phyloP scores from a whole-genome alignment of 208 protist genomes.

The Borovskyia barvae region DNA sequence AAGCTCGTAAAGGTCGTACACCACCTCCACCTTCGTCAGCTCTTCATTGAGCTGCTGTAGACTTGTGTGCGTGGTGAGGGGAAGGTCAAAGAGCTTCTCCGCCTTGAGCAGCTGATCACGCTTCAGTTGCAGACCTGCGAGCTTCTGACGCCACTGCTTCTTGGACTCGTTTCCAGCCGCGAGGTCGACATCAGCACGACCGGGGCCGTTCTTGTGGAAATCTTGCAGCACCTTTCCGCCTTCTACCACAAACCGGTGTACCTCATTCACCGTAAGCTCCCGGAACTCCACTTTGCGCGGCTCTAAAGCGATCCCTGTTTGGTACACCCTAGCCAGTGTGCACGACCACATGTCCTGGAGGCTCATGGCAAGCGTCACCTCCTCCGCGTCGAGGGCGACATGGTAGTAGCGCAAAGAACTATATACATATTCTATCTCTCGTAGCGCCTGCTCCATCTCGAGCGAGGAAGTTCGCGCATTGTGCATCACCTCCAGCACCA shows the following conservation, averaged over 20 bases:
- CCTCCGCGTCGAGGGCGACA: slow-evolving; percentile 78
- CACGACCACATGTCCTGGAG: slow-evolving; percentile 84
- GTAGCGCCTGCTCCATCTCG: slow-evolving; percentile 93
- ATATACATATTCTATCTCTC: slow-evolving; percentile 95
- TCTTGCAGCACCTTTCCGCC: slow-evolving; percentile 54
- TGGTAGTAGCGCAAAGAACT: slow-evolving; percentile 92
- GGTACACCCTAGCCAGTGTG: slow-evolving; percentile 75
- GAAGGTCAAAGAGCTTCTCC: slow-evolving; percentile 97
- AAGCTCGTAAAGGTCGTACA: slow-evolving; percentile 95
- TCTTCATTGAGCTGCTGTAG: slow-evolving; percentile 92
- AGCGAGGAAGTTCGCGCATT: slow-evolving; percentile 81
- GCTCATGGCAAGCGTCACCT: slow-evolving; percentile 73
- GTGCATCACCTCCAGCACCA: slow-evolving; percentile 94
- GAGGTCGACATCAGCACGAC: slow-evolving; percentile 80
- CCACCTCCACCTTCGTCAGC: slow-evolving; percentile 82
- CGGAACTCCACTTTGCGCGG: slow-evolving; percentile 94
- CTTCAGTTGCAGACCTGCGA: slow-evolving; percentile 69
- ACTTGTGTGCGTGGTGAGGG: slow-evolving; percentile 91
- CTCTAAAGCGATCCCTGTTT: slow-evolving; percentile 81
- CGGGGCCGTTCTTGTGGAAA: slow-evolving; percentile 86
- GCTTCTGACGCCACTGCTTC: slow-evolving; percentile 77
- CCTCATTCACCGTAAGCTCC: slow-evolving; percentile 90
- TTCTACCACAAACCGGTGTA: slow-evolving; percentile 72
- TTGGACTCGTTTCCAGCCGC: slow-evolving; percentile 90
- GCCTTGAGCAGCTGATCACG: slow-evolving; percentile 93